Evolutionary conservation across 305 asterid genomes (phyloP).

Genomic region (Fraxinus xanthoxyloides): DNA sequence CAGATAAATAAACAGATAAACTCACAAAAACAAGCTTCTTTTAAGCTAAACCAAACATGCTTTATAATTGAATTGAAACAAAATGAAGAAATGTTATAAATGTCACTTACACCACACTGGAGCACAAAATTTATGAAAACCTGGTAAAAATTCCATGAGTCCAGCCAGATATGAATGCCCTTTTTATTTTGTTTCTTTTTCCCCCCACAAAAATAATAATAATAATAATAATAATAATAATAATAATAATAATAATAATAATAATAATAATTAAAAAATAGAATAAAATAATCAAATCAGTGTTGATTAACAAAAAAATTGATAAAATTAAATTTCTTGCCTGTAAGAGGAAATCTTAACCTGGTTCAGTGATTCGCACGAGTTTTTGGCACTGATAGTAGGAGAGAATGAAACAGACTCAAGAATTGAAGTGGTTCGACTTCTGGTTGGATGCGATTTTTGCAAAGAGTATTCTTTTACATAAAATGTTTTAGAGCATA

Average conservation of each 20-base stretch:
- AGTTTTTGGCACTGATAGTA: not conserved
- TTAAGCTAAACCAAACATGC: not conserved
- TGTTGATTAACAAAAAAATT: not conserved
- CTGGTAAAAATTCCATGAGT: conserved; percentile 6
- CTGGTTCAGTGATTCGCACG: conserved; percentile 7
- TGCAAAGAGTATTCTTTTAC: not conserved
- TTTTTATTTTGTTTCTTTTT: not conserved
- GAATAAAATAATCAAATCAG: not conserved
- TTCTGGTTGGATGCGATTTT: not conserved
- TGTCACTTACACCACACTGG: not conserved
- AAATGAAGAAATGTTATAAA: not conserved
- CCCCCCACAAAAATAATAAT: not conserved
- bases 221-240: no score
- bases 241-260: no score
- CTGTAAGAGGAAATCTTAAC: not conserved
- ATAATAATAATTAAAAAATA: no score
- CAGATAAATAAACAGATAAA: not conserved
- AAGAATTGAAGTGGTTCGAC: not conserved
- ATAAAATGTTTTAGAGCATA: not conserved
- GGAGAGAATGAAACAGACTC: not conserved
- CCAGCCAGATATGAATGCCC: conserved; percentile 5
- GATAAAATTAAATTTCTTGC: not conserved
- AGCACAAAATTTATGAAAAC: not conserved
- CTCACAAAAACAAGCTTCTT: not conserved
- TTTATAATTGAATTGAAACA: not conserved